Percentiles rank a stretch among this genome's conserved stretches.
Conservation (phyloP, 345 rosid genomes). For the Bruguiera gymnorhiza region DNA sequence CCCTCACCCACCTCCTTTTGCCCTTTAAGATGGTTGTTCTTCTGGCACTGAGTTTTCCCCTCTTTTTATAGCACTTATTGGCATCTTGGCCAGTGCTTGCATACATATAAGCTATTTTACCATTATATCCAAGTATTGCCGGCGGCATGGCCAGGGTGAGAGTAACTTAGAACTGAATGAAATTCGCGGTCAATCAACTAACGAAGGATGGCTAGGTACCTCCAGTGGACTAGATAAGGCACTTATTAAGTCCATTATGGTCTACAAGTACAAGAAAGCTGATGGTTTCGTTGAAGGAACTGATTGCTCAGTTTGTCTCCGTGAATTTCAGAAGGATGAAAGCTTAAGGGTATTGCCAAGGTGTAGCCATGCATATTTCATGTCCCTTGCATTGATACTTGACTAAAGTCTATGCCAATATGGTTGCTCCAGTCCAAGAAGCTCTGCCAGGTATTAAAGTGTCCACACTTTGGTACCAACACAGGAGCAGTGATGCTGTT, state of each 20-base stretch:
- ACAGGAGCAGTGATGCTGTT: conserved; percentile 26
- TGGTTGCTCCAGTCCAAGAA: conserved; percentile 16
- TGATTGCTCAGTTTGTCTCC: conserved; percentile 70
- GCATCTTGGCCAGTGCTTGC: conserved; percentile 65
- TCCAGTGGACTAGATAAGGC: conserved; percentile 54
- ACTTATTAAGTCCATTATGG: conserved; percentile 50
- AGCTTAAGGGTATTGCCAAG: conserved; percentile 63
- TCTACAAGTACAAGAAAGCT: conserved; percentile 46
- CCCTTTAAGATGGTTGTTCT: conserved; percentile 33
- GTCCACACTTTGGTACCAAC: conserved; percentile 21
- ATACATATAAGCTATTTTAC: conserved; percentile 70
- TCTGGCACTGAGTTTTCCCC: conserved; percentile 56
- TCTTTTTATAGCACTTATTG: conserved; percentile 67
- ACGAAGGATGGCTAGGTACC: conserved; percentile 14
- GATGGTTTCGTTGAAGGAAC: conserved; percentile 59
- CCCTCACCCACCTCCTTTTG: conserved; percentile 70
- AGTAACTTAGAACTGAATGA: conserved; percentile 10
- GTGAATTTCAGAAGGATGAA: conserved; percentile 73
- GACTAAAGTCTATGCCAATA: conserved; percentile 64
- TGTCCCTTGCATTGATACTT: conserved; percentile 76
- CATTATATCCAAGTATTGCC: conserved; percentile 61
- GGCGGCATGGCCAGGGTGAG: conserved; percentile 19
- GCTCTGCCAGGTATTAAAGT: not conserved
- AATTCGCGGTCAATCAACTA: conserved; percentile 10
- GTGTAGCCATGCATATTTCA: conserved; percentile 79